phyloP scores from a whole-genome alignment of 257 asterid genomes.

The Mentha longifolia region DNA sequence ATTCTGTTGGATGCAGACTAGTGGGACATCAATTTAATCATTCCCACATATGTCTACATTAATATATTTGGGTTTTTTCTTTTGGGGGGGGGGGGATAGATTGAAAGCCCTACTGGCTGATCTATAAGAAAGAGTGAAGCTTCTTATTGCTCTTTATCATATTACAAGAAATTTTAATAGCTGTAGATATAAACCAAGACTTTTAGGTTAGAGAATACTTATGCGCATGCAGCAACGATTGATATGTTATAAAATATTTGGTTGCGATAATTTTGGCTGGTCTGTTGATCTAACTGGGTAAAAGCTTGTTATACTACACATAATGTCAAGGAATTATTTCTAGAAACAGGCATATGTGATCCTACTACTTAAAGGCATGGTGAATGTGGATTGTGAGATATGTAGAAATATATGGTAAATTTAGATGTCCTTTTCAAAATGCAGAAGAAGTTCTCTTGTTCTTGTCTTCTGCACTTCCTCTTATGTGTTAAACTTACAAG shows the following conservation, averaged over 20 bases:
- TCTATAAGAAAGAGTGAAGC: conserved; percentile 14
- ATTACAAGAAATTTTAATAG: neutral
- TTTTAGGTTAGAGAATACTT: conserved; percentile 7
- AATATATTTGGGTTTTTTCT: neutral
- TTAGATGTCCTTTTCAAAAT: conserved; percentile 12
- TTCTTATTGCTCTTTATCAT: conserved; percentile 14
- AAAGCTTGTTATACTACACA: neutral
- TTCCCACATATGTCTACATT: neutral
- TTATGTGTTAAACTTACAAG: conserved; percentile 16
- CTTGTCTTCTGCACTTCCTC: conserved; percentile 4
- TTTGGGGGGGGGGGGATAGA: neutral
- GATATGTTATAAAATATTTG: neutral
- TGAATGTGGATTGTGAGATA: conserved; percentile 15
- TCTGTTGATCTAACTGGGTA: conserved; percentile 1
- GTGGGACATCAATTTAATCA: conserved; percentile 2
- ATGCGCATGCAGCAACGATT: neutral
- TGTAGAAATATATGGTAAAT: conserved; percentile 18
- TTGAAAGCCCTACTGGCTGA: neutral
- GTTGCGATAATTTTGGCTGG: neutral
- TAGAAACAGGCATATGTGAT: neutral
- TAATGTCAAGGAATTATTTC: neutral
- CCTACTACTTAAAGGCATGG: neutral
- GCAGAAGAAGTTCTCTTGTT: neutral
- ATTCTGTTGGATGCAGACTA: neutral
- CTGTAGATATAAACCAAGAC: conserved; percentile 22